Base-by-base conservation (phyloP, 768 basidiomycete genomes). In the Lentinula boryana region DNA sequence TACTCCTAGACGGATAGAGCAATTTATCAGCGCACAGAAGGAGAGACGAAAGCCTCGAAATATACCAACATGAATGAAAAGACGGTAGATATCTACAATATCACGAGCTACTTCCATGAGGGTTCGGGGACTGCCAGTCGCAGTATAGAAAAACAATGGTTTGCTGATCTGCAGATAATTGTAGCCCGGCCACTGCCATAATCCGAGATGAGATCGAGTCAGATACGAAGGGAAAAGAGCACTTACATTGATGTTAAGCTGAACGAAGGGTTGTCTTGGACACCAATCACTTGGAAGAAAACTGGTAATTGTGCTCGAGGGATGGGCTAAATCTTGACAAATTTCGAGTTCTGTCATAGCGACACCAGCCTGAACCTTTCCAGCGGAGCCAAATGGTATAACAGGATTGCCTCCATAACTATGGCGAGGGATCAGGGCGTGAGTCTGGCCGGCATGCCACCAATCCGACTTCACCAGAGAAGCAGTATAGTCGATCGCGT, bases 401-500 rank as follows among this genome's bases (percentile, higher is more conserved):
- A 12, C 16, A 13, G 32, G 7, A 31, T 49, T 48, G n/a, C 8
- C 9, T 15, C 33, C 31, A 21, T 51, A 51, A 7, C 32, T 51
- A 7, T 32, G 15, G 12, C 50, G 50, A 51, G 50, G n/a, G 4
- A 59, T 16, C 4, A 46, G 27, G 44, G 32, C 31, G 13, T 59
- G 58, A 7, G 10, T 1, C 13, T 49, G 57, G 12, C 33, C 35
- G 5, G 10, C 31, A 18, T 59, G 58, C 58, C 58, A 59, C 31
- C 48, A 50, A 31, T 59, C 58, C 16, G 58, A 59, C 31, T 59
- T 59, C 9, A 48, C 46, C 13, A 36, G 18, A 33, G 36, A 41
- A 49, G 41, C 16, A 18, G 58, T 36, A 6, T 44, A 49, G 58
- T 59, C 58, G 44, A 59, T 46, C n/a, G 40, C 60, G 31, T 41